Conservation (phyloP, 352 stramenopile genomes). For the Phytophthora meadii region DNA sequence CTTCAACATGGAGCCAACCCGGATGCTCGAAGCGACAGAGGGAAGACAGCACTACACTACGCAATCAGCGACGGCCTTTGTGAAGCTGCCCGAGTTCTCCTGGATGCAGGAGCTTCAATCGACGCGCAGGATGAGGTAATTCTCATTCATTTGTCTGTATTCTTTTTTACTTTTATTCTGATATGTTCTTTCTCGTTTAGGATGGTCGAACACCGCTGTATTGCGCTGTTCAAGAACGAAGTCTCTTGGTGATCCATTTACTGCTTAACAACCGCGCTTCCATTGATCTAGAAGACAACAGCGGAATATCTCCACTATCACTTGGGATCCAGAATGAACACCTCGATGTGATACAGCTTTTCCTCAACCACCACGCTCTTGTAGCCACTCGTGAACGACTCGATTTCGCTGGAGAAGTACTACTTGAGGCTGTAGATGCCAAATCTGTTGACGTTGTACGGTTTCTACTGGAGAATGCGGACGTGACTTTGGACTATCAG, state of each 20-base stretch:
- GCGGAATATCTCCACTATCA: slow-evolving; percentile 13
- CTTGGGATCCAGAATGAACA: slow-evolving; percentile 11
- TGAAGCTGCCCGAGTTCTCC: slow-evolving; percentile 28
- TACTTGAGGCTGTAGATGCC: slow-evolving; percentile 18
- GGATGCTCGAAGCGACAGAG: slow-evolving; percentile 23
- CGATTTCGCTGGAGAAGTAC: slow-evolving; percentile 15
- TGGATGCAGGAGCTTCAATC: slow-evolving; percentile 17
- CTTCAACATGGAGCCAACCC: slow-evolving; percentile 12
- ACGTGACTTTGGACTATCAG: slow-evolving; percentile 7
- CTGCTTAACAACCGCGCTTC: slow-evolving; percentile 16
- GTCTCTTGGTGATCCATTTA: slow-evolving; percentile 19
- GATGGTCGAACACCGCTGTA: slow-evolving; percentile 25
- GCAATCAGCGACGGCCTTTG: slow-evolving; percentile 25
- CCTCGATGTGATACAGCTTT: slow-evolving; percentile 23
- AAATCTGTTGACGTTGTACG: slow-evolving; percentile 13
- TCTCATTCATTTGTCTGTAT: too few relatives aligned
- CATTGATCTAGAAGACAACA: slow-evolving; percentile 28
- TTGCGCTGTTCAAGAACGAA: slow-evolving; percentile 27
- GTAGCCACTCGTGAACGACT: slow-evolving; percentile 22
- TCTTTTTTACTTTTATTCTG: not conserved
- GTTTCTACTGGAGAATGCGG: slow-evolving; percentile 27
- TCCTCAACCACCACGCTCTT: slow-evolving; percentile 36
- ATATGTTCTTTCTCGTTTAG: slow-evolving; percentile 2
- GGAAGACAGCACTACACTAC: slow-evolving; percentile 30
- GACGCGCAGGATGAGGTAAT: slow-evolving; percentile 28